These are phyloP conservation scores for Limnanthes douglasii DNA, from an alignment of 345 rosid species.

Conservation along the genomic window DNA sequence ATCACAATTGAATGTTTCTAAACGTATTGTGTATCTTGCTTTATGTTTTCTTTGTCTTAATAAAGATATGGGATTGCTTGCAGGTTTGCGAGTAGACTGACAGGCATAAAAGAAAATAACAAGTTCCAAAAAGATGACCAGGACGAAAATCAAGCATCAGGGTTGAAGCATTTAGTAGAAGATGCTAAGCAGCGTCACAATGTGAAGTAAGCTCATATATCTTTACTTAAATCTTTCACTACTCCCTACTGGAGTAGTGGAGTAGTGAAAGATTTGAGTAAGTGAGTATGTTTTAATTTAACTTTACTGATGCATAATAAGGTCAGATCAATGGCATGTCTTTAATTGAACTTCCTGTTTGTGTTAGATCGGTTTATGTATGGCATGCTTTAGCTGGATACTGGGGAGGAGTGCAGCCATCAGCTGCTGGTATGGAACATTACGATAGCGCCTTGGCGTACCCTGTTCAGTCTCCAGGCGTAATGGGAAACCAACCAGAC, in stretches of 20 bases:
- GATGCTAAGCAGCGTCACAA: conserved; percentile 60
- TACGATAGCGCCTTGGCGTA: conserved; percentile 80
- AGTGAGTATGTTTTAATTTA: no score
- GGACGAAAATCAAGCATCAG: conserved; percentile 31
- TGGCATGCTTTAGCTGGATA: conserved; percentile 99
- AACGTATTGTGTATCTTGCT: conserved; percentile 6
- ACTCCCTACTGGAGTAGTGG: background rate
- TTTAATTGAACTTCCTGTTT: background rate
- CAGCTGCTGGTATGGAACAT: conserved; percentile 90
- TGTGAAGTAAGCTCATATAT: conserved; percentile 52
- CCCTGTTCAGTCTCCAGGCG: conserved; percentile 82
- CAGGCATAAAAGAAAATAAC: conserved; percentile 78
- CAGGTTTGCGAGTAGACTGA: conserved; percentile 89
- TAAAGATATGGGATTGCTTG: background rate
- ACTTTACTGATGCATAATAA: background rate
- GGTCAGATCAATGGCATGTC: background rate
- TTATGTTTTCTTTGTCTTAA: background rate
- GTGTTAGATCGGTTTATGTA: conserved; percentile 54
- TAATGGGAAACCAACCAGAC: conserved; percentile 86
- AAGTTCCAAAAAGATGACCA: conserved; percentile 59
- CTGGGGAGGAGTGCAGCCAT: conserved; percentile 98
- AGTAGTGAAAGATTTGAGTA: background rate
- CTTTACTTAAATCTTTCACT: background rate
- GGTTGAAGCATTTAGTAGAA: conserved; percentile 62
- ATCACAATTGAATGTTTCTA: no score